A percentile compares a stretch with the other conserved stretches of the same genome.
Evolutionary conservation across 2,329 filamentous ascomycete species (phyloP).

Genomic region (Colletotrichum shisoi): DNA sequence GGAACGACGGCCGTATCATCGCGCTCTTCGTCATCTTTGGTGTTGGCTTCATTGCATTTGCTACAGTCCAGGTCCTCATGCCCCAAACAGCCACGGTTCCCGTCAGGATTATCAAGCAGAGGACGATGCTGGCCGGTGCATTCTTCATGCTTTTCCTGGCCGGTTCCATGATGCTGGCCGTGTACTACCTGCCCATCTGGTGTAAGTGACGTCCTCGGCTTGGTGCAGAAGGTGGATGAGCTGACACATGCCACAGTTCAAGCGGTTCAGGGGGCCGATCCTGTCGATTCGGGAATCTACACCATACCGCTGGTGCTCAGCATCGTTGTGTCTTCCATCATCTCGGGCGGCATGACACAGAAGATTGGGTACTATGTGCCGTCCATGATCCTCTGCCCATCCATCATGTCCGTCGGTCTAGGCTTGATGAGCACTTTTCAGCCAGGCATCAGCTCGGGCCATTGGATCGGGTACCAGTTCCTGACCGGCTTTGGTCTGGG

Average conservation of each 20-base stretch:
- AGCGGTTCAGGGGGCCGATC: conserved; percentile 61
- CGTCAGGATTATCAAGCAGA: conserved; percentile 61
- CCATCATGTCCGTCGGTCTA: conserved; percentile 60
- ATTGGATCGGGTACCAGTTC: conserved; percentile 69
- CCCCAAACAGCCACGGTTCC: conserved; percentile 67
- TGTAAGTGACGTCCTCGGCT: conserved; percentile 51
- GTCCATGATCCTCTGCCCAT: conserved; percentile 61
- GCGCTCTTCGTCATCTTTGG: conserved; percentile 62
- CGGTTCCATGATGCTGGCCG: conserved; percentile 61
- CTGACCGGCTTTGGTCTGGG: conserved; percentile 67
- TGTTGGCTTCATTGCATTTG: conserved; percentile 57
- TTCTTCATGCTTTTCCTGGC: conserved; percentile 58
- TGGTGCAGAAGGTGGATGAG: background rate
- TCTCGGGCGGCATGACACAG: conserved; percentile 59
- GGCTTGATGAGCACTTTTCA: conserved; percentile 66
- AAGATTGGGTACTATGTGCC: conserved; percentile 68
- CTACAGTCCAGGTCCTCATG: conserved; percentile 60
- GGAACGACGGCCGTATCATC: conserved; percentile 62
- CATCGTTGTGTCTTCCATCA: conserved; percentile 60
- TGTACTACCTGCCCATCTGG: conserved; percentile 65
- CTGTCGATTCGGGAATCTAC: conserved; percentile 64
- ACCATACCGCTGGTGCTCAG: conserved; percentile 65
- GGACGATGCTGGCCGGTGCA: conserved; percentile 61
- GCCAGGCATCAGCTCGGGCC: conserved; percentile 54
- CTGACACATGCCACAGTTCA: conserved; percentile 54